These are phyloP conservation scores for Westerdykella sp. DNA, from an alignment of 2,329 filamentous ascomycete genomes.

Conservation along the genomic window DNA sequence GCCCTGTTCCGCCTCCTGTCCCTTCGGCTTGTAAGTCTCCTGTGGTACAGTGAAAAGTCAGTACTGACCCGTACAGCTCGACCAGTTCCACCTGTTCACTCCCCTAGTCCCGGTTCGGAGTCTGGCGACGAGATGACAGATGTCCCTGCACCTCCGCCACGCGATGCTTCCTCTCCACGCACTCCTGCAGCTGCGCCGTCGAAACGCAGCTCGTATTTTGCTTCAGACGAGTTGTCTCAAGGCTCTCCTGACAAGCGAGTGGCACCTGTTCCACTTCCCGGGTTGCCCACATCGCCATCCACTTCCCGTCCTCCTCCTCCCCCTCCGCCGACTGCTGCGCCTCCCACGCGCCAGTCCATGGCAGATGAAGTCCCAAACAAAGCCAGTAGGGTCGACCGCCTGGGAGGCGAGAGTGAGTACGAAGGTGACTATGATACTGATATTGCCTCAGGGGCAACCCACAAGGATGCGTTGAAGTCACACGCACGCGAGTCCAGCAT, in stretches of 20 bases:
- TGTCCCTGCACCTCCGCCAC: slow-evolving; percentile 26
- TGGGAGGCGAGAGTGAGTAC: slow-evolving; percentile 84
- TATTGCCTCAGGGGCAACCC: slow-evolving; percentile 85
- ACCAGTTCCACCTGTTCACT: slow-evolving; percentile 54
- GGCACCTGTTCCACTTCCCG: slow-evolving; percentile 50
- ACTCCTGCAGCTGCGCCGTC: slow-evolving; percentile 27
- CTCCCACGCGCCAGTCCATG: slow-evolving; percentile 33
- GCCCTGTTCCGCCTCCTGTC: slow-evolving; percentile 28
- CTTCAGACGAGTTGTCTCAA: slow-evolving; percentile 29
- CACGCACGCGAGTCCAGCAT: slow-evolving; percentile 71
- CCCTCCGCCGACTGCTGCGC: slow-evolving; percentile 40
- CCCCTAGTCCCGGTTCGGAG: slow-evolving; percentile 71
- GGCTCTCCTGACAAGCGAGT: slow-evolving; percentile 28
- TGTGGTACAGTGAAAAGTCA: neutral
- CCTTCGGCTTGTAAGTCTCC: slow-evolving; percentile 30
- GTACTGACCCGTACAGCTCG: slow-evolving; percentile 48
- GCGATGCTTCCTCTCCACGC: slow-evolving; percentile 22
- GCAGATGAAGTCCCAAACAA: slow-evolving; percentile 24
- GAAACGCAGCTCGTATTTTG: slow-evolving; percentile 39
- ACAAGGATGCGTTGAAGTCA: slow-evolving; percentile 85
- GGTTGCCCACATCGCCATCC: slow-evolving; percentile 30
- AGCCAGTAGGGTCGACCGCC: slow-evolving; percentile 49
- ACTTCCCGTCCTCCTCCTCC: slow-evolving; percentile 41
- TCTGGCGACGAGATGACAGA: slow-evolving; percentile 74
- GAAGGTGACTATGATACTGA: slow-evolving; percentile 98